Percentiles rank a stretch among this genome's conserved stretches.
phyloP scores from a whole-genome alignment of 257 asterid genomes.

The Plantago ovata region DNA sequence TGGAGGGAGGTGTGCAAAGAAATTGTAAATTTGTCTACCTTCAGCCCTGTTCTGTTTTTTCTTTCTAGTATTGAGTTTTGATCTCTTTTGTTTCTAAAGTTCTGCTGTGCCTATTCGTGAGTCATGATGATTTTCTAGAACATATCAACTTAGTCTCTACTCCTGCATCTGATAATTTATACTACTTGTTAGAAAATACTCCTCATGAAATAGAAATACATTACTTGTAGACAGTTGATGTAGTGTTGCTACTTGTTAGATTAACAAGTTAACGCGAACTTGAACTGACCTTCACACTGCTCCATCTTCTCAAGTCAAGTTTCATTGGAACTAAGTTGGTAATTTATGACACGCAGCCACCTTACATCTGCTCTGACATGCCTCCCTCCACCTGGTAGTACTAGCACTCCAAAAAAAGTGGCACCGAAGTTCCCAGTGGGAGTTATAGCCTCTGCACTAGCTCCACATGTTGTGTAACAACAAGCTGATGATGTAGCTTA shows the following conservation, averaged over 20 bases:
- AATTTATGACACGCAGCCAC: slow-evolving; percentile 74
- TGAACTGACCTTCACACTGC: slow-evolving; percentile 8
- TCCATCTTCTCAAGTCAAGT: slow-evolving; percentile 50
- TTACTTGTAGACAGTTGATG: too few species aligned
- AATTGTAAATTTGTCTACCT: slow-evolving; percentile 34
- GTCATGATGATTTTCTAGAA: too few species aligned
- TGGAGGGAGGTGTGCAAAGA: slow-evolving; percentile 91
- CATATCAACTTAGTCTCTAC: too few species aligned
- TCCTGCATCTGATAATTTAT: too few species aligned
- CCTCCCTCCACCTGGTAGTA: slow-evolving; percentile 47
- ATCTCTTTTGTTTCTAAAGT: background rate
- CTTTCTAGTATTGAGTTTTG: background rate
- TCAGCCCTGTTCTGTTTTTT: slow-evolving; percentile 1
- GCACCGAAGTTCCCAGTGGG: slow-evolving; percentile 69
- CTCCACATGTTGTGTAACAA: too few species aligned
- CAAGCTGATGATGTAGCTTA: too few species aligned
- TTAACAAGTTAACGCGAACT: too few species aligned
- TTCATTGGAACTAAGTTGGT: slow-evolving; percentile 83
- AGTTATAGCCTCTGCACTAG: too few species aligned
- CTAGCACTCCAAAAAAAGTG: slow-evolving; percentile 63
- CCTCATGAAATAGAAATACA: too few species aligned
- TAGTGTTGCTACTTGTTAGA: too few species aligned
- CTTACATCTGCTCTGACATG: slow-evolving; percentile 37
- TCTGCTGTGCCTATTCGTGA: too few species aligned
- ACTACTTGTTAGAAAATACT: too few species aligned